A percentile compares a stretch with the other conserved stretches of the same genome.
These are phyloP conservation scores for Saraca asoca DNA, from an alignment of 331 rosid genomes.

Conservation along the genomic window DNA sequence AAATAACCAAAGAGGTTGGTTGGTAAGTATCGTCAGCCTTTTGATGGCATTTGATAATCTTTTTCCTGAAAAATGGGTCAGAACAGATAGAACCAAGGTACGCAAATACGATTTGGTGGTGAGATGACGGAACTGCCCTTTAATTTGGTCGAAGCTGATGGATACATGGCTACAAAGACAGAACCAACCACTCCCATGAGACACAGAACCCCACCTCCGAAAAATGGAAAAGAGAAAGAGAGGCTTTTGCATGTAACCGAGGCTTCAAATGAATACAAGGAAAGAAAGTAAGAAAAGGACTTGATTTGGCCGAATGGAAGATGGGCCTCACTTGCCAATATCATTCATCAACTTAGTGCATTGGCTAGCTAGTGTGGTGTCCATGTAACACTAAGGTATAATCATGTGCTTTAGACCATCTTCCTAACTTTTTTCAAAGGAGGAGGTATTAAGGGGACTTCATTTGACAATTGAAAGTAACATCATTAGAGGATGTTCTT, in stretches of 20 bases:
- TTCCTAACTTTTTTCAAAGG: conserved; percentile 39
- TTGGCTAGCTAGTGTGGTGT: conserved; percentile 39
- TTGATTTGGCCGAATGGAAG: conserved; percentile 30
- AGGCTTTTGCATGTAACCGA: conserved; percentile 35
- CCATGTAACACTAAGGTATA: conserved; percentile 33
- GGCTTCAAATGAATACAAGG: conserved; percentile 37
- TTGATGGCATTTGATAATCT: conserved; percentile 26
- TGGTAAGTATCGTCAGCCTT: conserved; percentile 8
- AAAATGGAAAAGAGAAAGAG: conserved; percentile 25
- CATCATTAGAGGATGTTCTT: conserved; percentile 1
- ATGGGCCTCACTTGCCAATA: conserved; percentile 37
- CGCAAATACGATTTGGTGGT: conserved; percentile 2
- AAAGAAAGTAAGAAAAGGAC: conserved; percentile 29
- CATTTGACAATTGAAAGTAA: conserved; percentile 44
- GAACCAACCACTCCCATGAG: conserved; percentile 36
- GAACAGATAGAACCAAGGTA: conserved; percentile 33
- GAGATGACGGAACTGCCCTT: conserved; percentile 30
- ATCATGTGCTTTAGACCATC: conserved; percentile 53
- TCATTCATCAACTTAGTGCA: conserved; percentile 6
- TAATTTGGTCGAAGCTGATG: conserved; percentile 17
- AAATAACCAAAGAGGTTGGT: conserved; percentile 16
- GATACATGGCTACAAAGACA: neutral
- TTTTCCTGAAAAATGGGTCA: conserved; percentile 35
- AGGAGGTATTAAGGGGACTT: conserved; percentile 25
- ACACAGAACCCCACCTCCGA: conserved; percentile 43